These are phyloP conservation scores for Kurtzmaniella natalensis DNA, from an alignment of 1,139 yeast species.

Conservation along the genomic window DNA sequence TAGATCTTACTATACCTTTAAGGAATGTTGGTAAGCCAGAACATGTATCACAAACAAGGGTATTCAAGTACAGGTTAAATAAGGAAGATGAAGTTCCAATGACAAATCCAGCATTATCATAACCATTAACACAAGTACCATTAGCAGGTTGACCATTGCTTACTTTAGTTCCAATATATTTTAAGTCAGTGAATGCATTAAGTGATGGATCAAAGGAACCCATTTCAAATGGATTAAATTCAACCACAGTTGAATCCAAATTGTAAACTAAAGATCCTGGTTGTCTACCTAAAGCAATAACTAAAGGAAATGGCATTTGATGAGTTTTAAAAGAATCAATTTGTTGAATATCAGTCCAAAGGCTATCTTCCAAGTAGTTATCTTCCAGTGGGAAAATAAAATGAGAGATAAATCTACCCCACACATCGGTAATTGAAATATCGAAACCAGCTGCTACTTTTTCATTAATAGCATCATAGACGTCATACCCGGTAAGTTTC, in stretches of 20 bases:
- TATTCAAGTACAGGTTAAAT: constrained; percentile 66
- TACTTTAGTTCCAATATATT: constrained; percentile 33
- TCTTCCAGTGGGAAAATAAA: constrained; percentile 28
- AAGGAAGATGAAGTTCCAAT: constrained; percentile 77
- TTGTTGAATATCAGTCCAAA: constrained; percentile 32
- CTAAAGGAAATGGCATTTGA: constrained; percentile 39
- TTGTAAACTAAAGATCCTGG: constrained; percentile 31
- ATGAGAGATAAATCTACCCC: constrained; percentile 38
- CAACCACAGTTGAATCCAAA: constrained; percentile 36
- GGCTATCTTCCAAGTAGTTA: constrained; percentile 20
- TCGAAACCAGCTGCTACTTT: constrained; percentile 32
- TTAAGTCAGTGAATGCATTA: constrained; percentile 33
- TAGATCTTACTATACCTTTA: constrained; percentile 39
- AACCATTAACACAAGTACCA: constrained; percentile 55
- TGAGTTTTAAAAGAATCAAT: constrained; percentile 24
- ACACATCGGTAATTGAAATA: constrained; percentile 29
- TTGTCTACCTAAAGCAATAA: constrained; percentile 32
- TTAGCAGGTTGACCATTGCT: constrained; percentile 25
- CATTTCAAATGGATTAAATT: constrained; percentile 40
- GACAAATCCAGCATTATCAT: constrained; percentile 73
- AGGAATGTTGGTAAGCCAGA: constrained; percentile 46
- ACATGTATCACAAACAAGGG: constrained; percentile 45
- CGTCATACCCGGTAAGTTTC: constrained; percentile 31
- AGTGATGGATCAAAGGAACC: constrained; percentile 40
- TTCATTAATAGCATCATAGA: constrained; percentile 22